Conservation (phyloP, 495 filamentous ascomycete genomes). For the Rusavskia elegans region DNA sequence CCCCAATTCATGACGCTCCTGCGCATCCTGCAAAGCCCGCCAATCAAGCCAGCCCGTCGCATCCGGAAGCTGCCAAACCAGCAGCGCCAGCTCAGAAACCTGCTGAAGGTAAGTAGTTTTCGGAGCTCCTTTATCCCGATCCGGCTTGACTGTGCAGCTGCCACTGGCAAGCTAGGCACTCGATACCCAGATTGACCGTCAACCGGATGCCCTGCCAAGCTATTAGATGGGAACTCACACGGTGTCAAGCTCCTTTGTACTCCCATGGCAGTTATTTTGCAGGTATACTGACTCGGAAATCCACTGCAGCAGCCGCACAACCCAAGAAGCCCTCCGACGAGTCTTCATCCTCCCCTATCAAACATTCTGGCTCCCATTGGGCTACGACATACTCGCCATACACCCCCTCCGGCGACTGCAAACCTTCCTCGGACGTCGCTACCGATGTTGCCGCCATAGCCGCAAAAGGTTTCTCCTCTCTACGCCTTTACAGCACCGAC, state of each 20-base stretch:
- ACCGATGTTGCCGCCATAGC: conserved; percentile 54
- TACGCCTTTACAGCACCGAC: conserved; percentile 89
- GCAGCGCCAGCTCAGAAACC: neutral
- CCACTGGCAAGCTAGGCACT: too few species aligned
- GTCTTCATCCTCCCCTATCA: conserved; percentile 6
- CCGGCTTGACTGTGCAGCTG: too few species aligned
- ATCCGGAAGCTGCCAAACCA: neutral
- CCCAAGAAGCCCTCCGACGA: neutral
- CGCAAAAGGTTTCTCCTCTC: conserved; percentile 53
- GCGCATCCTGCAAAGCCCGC: neutral
- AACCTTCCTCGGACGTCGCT: conserved; percentile 40
- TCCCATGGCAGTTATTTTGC: too few species aligned
- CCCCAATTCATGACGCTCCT: neutral
- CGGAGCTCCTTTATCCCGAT: too few species aligned
- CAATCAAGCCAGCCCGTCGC: neutral
- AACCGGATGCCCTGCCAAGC: too few species aligned
- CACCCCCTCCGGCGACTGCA: conserved; percentile 45
- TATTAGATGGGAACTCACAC: too few species aligned
- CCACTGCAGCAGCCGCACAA: neutral
- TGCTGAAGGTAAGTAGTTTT: too few species aligned
- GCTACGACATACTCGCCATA: conserved; percentile 92
- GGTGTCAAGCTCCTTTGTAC: too few species aligned
- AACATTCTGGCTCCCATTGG: conserved; percentile 43
- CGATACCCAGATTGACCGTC: too few species aligned
- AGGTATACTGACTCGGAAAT: neutral